Evolutionary conservation across 73 alveolate genomes (phyloP), one percentile per base, ranked within the genome.

Genomic region (Paramecium tetraurelia): DNA sequence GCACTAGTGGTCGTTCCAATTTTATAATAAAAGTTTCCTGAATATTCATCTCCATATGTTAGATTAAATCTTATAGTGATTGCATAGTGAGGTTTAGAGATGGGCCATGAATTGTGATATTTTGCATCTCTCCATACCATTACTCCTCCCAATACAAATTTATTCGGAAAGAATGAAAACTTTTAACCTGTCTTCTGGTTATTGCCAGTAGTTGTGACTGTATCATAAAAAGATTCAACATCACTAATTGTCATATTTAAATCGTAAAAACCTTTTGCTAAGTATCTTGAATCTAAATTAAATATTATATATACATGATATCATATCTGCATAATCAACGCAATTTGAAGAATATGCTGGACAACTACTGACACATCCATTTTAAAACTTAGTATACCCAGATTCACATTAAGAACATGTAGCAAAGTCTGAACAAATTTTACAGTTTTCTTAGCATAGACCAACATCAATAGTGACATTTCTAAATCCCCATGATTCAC

Each of bases 401-500:
- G 84, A 68, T 12, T 68, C 48, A 68, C 84, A 68, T 16, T 31
- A 12, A 68, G 20, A 31, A 33, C 84, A 68, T 14, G 0, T 68
- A 21, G 46, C 24, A 31, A 27, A 33, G 11, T 68, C 46, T 11
- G 40, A 14, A 22, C 84, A 68, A 22, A 22, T 22, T 68, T 68
- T 31, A 68, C 84, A 68, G 11, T 68, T 68, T 27, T 31, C 40
- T 31, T 27, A 5, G 12, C 84, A 68, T 31, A 31, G 27, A 0
- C 84, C 84, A 12, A 27, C 10, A 68, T 68, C 84, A 5, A 68
- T 31, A 22, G 84, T 68, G 7, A 68, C 40, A 68, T 68, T 33
- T 68, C 84, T 68, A 68, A 68, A 31, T 68, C 84, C 84, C 84
- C 84, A 68, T 24, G 84, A 68, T 53, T 53, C 69, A 53, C 69